Base-by-base conservation (phyloP, 2,329 filamentous ascomycete genomes). In the Fusarium sp. region DNA sequence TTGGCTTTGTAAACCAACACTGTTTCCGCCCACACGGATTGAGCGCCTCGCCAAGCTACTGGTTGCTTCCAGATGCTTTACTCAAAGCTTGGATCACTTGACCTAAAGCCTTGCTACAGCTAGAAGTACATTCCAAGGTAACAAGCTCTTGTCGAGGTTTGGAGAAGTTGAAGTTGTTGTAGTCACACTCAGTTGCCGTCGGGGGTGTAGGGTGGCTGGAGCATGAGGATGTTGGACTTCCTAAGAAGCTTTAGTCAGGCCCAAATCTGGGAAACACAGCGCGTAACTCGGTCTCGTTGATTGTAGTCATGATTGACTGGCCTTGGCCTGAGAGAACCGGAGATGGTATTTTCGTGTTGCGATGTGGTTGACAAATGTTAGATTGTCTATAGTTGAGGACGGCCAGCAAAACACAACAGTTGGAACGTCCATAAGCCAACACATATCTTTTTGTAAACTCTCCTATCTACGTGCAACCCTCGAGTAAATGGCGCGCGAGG, bases 131-230 rank as follows among this genome's bases (percentile, higher is more conserved):
- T 32, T 10, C 6, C 2, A 20, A 11, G 27, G 18, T 7, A n/a
- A 2, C 2, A 52, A 52, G 25, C 10, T 30, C 25, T n/a, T 30
- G 5, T 32, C 4, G 25, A 14, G 6, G 18, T 14, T 27, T 16
- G 10, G 25, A 52, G 25, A 30, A n/a, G 48, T 13, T 30, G 5
- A 10, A 14, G 11, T 30, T 30, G 18, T 13, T 32, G 48, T 30
- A 3, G 27, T 52, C 2, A 14, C 16, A 13, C 45, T 16, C 2
- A 6, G 25, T 30, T 50, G 20, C 9, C 16, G 13, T n/a, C 6
- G 48, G 32, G 48, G 25, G 27, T 52, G 48, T 52, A 52, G 48
- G 48, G 48, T 52, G 25, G 18, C 18, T 30, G 18, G 16, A 52
- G 6, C 18, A 52, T 52, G 10, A 52, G 18, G 18, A 32, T n/a